Evolutionary conservation across 1,284 basidiomycete species (phyloP).

Genomic region (Peniophora sp.): DNA sequence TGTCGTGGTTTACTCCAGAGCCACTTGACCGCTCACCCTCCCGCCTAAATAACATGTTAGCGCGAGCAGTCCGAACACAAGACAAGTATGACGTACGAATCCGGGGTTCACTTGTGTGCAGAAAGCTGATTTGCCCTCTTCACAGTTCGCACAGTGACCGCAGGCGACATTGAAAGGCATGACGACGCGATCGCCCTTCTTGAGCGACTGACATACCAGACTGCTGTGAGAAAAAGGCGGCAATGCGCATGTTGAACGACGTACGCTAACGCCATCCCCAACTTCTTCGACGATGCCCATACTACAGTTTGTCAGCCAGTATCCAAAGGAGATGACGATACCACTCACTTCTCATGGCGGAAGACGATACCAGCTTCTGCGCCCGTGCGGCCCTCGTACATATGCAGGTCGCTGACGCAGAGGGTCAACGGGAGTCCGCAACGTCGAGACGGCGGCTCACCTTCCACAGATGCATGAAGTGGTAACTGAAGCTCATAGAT

Average conservation of each 20-base stretch:
- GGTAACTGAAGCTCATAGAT: constrained; percentile 37
- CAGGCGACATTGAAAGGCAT: constrained; percentile 53
- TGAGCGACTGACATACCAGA: constrained; percentile 26
- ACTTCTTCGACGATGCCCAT: constrained; percentile 45
- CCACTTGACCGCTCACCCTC: constrained; percentile 15
- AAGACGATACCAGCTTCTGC: constrained; percentile 43
- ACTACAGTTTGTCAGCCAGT: constrained; percentile 13
- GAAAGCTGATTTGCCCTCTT: constrained; percentile 41
- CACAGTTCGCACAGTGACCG: constrained; percentile 46
- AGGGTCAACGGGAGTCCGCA: not conserved
- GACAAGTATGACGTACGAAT: constrained; percentile 29
- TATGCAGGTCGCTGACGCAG: constrained; percentile 37
- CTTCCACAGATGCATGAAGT: constrained; percentile 45
- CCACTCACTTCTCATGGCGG: constrained; percentile 41
- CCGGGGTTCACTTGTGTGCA: constrained; percentile 48
- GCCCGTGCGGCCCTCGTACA: constrained; percentile 48
- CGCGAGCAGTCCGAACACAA: too few relatives aligned
- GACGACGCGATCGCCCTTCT: constrained; percentile 44
- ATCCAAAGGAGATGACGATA: not conserved
- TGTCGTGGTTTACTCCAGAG: too few relatives aligned
- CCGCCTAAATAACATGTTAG: constrained; percentile 11
- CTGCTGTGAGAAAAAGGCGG: not conserved
- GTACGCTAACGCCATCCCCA: constrained; percentile 32
- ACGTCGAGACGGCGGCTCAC: constrained; percentile 12
- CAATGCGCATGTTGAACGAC: constrained; percentile 6